These are phyloP conservation scores for Aspergillus ustus DNA, from an alignment of 2,329 filamentous ascomycete species.

Conservation along the genomic window DNA sequence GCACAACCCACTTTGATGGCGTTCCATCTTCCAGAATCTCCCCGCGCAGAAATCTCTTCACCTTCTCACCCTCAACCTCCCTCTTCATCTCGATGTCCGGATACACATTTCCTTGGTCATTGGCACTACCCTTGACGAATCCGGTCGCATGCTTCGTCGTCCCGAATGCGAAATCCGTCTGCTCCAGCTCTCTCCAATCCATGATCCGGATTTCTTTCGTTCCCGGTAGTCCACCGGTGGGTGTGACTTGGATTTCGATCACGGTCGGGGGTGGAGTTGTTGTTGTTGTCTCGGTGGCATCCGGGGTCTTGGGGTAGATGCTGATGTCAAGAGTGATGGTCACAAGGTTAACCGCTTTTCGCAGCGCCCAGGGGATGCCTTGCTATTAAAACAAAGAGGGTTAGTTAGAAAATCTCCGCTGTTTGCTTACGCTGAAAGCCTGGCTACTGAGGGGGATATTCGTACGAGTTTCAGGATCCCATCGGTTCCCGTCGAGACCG, in stretches of 20 bases:
- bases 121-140: not conserved
- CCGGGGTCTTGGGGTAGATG: not conserved
- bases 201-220: not conserved
- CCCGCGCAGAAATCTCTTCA: not conserved
- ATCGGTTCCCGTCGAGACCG: not conserved
- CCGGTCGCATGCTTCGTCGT: not conserved
- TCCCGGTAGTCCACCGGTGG: not conserved
- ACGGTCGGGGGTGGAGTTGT: not conserved
- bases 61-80: not conserved
- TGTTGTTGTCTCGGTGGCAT: not conserved
- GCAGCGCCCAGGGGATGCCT: not conserved
- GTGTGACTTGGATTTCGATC: not conserved
- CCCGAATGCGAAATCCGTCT: not conserved
- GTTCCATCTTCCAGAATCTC: not conserved
- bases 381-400: not conserved
- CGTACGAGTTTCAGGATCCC: not conserved
- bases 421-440: not conserved
- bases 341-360: not conserved
- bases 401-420: not conserved
- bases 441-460: not conserved
- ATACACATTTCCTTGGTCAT: not conserved
- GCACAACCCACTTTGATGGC: not conserved
- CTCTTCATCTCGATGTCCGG: conserved; percentile 1
- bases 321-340: not conserved
- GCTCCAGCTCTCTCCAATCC: not conserved